Percentiles rank a stretch among this genome's conserved stretches.
These are phyloP conservation scores for Entelexis sorbosivorans DNA, from an alignment of 1,139 yeast species.

Conservation along the genomic window DNA sequence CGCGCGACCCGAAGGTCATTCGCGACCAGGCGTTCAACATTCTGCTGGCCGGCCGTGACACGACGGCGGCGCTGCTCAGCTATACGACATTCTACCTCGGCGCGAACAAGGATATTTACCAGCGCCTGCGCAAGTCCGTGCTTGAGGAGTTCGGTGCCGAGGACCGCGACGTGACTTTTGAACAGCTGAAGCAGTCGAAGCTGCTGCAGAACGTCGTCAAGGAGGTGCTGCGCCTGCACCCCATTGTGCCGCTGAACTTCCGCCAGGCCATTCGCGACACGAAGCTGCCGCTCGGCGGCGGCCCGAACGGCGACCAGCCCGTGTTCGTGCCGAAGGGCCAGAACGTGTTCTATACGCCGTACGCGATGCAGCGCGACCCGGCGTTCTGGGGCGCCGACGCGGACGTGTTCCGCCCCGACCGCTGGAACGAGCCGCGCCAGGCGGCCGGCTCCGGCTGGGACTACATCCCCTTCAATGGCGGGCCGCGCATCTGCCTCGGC, in stretches of 20 bases:
- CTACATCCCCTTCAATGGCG: constrained; percentile 48
- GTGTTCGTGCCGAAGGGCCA: constrained; percentile 24
- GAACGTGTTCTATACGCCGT: constrained; percentile 21
- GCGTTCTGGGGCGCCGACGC: constrained; percentile 43
- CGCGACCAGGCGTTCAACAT: constrained; percentile 43
- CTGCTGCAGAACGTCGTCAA: constrained; percentile 41
- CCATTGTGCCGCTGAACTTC: constrained; percentile 46
- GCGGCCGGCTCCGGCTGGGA: constrained; percentile 34
- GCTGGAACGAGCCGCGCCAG: constrained; percentile 35
- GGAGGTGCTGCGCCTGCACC: constrained; percentile 45
- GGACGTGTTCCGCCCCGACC: constrained; percentile 39
- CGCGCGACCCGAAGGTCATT: constrained; percentile 38
- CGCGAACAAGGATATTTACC: constrained; percentile 35
- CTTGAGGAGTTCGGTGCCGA: constrained; percentile 26
- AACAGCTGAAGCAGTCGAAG: constrained; percentile 42
- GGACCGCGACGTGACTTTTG: constrained; percentile 33
- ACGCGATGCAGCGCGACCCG: constrained; percentile 36
- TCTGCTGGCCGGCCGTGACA: constrained; percentile 43
- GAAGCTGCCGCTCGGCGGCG: constrained; percentile 31
- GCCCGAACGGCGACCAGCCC: constrained; percentile 25
- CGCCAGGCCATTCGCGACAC: constrained; percentile 36
- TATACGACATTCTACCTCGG: constrained; percentile 41
- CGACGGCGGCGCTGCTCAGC: constrained; percentile 46
- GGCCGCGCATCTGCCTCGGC: constrained; percentile 51
- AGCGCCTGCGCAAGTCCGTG: constrained; percentile 25